Evolutionary conservation across 1,284 basidiomycete species (phyloP), one percentile per base, ranked within the genome.

Genomic region (Cutaneotrichosporon dermatis): DNA sequence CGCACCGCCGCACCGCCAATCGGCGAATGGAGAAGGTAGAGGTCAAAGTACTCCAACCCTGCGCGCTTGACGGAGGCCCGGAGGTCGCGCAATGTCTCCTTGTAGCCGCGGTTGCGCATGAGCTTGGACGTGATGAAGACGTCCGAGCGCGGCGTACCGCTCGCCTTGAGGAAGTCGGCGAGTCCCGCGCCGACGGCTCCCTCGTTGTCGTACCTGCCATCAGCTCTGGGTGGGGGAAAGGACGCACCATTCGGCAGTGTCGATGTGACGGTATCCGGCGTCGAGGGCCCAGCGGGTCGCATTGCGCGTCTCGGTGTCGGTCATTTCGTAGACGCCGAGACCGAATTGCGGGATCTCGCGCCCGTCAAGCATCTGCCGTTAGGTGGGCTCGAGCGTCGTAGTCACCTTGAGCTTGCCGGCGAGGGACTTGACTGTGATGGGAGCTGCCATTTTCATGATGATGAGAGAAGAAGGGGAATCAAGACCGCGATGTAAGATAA

Each of bases 71-170:
- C 73, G 1, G 85, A 87, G 46, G 76, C 79, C 60, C 82, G 68
- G 58, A 88, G 84, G 55, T 84, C 80, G 34, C 76, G 71, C 61
- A 80, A 79, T 10, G 83, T 81, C 25, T 76, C 71, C 13, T 80
- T 77, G 73, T 85, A 85, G 9, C 81, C 81, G 43, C 78, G 73
- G 70, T 88, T 88, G 49, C 76, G 68, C 76, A 82, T 86, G 55
- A 88, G 80, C 73, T 89, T 88, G 36, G 86, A 86, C 36, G 85
- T 87, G 74, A 84, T 85, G 78, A 85, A 88, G 62, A 89, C 81
- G 15, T 83, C 82, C 6, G 79, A 77, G 37, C 86, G 84, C 34
- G 46, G 82, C 80, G 9, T 81, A 79, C 51, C 59, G 68, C 7
- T 25, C 33, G 50, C 81, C 25, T 25, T 9, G 33, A 49, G 33